A percentile compares a stretch with the other conserved stretches of the same genome.
Conservation (phyloP, 495 filamentous ascomycete genomes). For the Neurospora pannonica region DNA sequence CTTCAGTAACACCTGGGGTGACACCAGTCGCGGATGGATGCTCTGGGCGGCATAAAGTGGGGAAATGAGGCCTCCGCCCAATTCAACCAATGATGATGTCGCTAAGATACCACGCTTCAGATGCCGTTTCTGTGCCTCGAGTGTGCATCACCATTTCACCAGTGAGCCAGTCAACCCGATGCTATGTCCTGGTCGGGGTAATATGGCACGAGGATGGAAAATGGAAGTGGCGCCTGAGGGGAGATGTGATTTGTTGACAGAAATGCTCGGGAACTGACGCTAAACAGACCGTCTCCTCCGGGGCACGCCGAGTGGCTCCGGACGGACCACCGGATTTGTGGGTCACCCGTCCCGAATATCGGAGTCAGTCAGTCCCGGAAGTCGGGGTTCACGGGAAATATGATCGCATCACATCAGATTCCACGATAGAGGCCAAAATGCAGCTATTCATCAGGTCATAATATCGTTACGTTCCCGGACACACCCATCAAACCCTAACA, state of each 20-base stretch:
- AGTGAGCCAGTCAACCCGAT: neutral
- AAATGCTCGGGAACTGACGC: neutral
- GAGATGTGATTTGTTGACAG: neutral
- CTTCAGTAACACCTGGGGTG: neutral
- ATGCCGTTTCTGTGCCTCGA: neutral
- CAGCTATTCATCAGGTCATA: no score
- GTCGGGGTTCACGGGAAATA: no score
- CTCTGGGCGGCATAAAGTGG: neutral
- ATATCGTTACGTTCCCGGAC: no score
- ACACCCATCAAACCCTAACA: conserved; percentile 9
- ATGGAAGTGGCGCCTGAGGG: no score
- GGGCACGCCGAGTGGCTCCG: neutral
- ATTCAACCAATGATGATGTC: neutral
- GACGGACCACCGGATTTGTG: neutral
- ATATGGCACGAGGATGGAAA: neutral
- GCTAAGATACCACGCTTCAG: neutral
- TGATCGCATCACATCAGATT: no score
- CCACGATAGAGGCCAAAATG: no score
- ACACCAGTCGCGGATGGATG: neutral
- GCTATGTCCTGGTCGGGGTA: neutral
- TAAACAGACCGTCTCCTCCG: neutral
- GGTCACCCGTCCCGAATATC: neutral
- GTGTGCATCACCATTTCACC: neutral
- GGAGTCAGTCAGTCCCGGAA: neutral
- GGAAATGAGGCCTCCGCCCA: neutral